Conservation (phyloP, 352 stramenopile species). For the Globisporangium rhizosaccharum region DNA sequence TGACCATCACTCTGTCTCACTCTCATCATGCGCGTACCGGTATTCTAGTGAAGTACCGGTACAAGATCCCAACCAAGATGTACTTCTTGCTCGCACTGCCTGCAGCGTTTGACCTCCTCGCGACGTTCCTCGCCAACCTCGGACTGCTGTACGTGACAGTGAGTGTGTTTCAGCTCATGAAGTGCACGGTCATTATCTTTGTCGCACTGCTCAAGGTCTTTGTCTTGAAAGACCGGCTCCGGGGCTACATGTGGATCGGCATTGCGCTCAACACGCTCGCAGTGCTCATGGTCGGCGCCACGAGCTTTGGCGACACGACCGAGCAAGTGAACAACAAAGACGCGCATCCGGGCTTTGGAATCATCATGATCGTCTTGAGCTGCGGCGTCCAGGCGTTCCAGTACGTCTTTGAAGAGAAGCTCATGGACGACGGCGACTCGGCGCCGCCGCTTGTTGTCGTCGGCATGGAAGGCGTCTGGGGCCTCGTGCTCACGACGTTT, state of each 20-base stretch:
- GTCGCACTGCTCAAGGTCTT: slow-evolving; percentile 96
- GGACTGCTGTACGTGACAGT: slow-evolving; percentile 91
- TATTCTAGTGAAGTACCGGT: slow-evolving; percentile 57
- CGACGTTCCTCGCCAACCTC: slow-evolving; percentile 93
- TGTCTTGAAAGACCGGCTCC: slow-evolving; percentile 86
- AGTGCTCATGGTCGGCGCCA: slow-evolving; percentile 91
- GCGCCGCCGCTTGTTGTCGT: slow-evolving; percentile 91
- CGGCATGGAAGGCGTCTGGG: slow-evolving; percentile 97
- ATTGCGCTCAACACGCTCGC: slow-evolving; percentile 93
- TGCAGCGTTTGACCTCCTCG: slow-evolving; percentile 90
- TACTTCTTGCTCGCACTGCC: slow-evolving; percentile 94
- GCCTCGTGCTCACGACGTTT: slow-evolving; percentile 88
- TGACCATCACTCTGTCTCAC: background rate
- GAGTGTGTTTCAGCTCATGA: slow-evolving; percentile 87
- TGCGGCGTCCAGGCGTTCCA: slow-evolving; percentile 93
- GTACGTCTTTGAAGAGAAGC: slow-evolving; percentile 98
- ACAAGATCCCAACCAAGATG: slow-evolving; percentile 86
- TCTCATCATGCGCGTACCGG: background rate
- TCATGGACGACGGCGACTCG: slow-evolving; percentile 92
- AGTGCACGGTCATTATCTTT: slow-evolving; percentile 94
- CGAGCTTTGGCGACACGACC: slow-evolving; percentile 85
- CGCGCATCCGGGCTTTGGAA: slow-evolving; percentile 82
- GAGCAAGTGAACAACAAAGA: slow-evolving; percentile 60
- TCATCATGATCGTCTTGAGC: slow-evolving; percentile 93
- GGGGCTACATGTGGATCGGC: slow-evolving; percentile 95